Conservation (phyloP, 177 flowering plant species). For the Vitis hybrid region DNA sequence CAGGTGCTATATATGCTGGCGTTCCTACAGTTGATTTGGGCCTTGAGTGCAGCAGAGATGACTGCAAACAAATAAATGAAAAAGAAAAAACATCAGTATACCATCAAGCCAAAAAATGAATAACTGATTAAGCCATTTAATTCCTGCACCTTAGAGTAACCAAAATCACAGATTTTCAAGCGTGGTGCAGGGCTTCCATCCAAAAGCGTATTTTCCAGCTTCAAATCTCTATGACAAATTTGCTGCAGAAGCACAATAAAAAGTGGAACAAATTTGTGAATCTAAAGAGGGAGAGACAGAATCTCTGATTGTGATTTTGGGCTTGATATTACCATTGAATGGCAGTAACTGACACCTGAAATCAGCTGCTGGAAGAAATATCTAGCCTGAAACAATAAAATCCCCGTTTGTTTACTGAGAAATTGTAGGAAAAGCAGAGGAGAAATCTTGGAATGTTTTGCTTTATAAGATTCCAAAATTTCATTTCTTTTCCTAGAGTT, state of each 20-base stretch:
- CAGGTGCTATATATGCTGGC: constrained; percentile 45
- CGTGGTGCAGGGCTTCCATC: constrained; percentile 48
- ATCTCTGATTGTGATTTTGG: not conserved
- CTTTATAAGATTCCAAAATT: too few relatives aligned
- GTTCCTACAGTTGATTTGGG: constrained; percentile 49
- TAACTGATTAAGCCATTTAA: too few relatives aligned
- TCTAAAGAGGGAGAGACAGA: not conserved
- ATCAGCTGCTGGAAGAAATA: constrained; percentile 49
- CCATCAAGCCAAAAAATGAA: not conserved
- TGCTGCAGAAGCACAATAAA: constrained; percentile 22
- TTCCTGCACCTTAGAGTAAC: constrained; percentile 41
- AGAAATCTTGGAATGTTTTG: too few relatives aligned
- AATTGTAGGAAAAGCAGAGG: too few relatives aligned
- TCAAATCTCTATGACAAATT: constrained; percentile 50
- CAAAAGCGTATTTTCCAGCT: constrained; percentile 42
- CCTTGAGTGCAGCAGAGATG: constrained; percentile 40
- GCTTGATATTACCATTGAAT: constrained; percentile 30
- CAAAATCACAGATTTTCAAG: constrained; percentile 46
- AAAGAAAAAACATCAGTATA: not conserved
- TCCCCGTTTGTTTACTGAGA: too few relatives aligned
- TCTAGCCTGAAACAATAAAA: constrained; percentile 31
- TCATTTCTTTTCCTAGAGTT: too few relatives aligned
- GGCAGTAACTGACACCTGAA: constrained; percentile 41
- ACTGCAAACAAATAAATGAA: constrained; percentile 18
- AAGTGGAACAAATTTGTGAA: not conserved